Evolutionary conservation across 768 basidiomycete genomes (phyloP).

Genomic region (Amanita rubescens): DNA sequence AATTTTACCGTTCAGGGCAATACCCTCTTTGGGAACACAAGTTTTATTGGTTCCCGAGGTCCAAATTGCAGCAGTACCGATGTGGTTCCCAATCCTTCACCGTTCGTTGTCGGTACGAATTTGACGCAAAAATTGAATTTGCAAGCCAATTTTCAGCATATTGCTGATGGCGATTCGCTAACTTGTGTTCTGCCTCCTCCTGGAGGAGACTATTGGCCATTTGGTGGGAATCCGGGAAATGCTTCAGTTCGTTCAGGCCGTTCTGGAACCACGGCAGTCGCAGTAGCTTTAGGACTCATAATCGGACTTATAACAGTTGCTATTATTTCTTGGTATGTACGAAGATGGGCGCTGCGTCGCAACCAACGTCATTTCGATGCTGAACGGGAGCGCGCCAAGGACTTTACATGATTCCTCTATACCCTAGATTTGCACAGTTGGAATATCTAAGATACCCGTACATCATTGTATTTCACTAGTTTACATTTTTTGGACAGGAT

Average conservation of each 20-base stretch:
- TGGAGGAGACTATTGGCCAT: constrained; percentile 70
- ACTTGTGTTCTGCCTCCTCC: constrained; percentile 63
- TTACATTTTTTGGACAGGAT: not conserved
- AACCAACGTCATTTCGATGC: not conserved
- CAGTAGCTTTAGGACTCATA: constrained; percentile 46
- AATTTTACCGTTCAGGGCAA: constrained; percentile 67
- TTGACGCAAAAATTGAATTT: constrained; percentile 32
- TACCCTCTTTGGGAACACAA: constrained; percentile 55
- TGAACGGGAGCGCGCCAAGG: not conserved
- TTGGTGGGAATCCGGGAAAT: constrained; percentile 42
- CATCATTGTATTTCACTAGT: not conserved
- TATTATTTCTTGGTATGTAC: constrained; percentile 36
- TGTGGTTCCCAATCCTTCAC: constrained; percentile 41
- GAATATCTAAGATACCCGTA: no score
- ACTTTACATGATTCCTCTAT: no score
- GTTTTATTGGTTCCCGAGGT: constrained; percentile 65
- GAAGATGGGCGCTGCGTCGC: constrained; percentile 38
- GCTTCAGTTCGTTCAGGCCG: constrained; percentile 9
- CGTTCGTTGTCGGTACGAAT: constrained; percentile 51
- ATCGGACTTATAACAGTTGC: constrained; percentile 36
- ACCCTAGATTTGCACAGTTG: no score
- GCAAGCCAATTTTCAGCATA: constrained; percentile 45
- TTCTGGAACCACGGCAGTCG: constrained; percentile 33
- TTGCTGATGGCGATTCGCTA: constrained; percentile 48
- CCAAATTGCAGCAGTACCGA: constrained; percentile 53